These are phyloP conservation scores for Botrytis galanthina DNA, from an alignment of 2,329 filamentous ascomycete species.

Conservation along the genomic window DNA sequence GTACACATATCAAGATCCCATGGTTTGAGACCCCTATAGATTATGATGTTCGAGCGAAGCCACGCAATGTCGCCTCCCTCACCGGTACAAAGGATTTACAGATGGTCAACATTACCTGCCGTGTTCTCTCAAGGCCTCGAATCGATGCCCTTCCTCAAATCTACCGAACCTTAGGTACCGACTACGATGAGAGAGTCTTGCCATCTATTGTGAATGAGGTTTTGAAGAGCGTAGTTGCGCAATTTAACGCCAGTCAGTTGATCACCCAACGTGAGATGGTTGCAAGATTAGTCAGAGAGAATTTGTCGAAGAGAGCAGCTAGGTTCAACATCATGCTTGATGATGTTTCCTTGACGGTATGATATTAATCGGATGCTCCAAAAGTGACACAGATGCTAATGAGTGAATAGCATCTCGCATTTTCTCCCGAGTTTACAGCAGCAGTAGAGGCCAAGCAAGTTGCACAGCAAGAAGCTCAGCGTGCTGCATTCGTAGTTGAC, in stretches of 20 bases:
- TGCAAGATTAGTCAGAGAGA: conserved; percentile 85
- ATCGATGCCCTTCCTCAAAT: conserved; percentile 91
- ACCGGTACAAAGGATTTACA: conserved; percentile 99
- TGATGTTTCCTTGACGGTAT: conserved; percentile 92
- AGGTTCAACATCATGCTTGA: conserved; percentile 97
- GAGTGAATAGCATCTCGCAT: conserved; percentile 59
- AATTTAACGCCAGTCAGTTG: conserved; percentile 97
- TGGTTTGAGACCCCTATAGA: conserved; percentile 97
- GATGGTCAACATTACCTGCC: conserved; percentile 99
- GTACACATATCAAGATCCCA: conserved; percentile 89
- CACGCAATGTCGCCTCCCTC: conserved; percentile 91
- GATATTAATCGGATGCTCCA: conserved; percentile 34
- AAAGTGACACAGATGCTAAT: conserved; percentile 10
- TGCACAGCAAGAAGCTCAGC: conserved; percentile 88
- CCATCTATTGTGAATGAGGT: conserved; percentile 99
- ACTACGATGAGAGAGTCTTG: conserved; percentile 95
- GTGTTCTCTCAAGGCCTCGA: conserved; percentile 90
- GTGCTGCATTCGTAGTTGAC: conserved; percentile 96
- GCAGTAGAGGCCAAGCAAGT: conserved; percentile 74
- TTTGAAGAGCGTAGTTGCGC: conserved; percentile 95
- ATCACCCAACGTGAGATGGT: conserved; percentile 99
- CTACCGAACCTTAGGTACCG: conserved; percentile 89
- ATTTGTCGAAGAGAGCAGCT: conserved; percentile 84
- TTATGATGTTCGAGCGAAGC: conserved; percentile 97
- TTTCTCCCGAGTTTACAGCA: conserved; percentile 71